Percentiles rank a stretch among this genome's conserved stretches.
Evolutionary conservation across 78 protist genomes (phyloP).

Genomic region (Protostelium mycophagum): DNA sequence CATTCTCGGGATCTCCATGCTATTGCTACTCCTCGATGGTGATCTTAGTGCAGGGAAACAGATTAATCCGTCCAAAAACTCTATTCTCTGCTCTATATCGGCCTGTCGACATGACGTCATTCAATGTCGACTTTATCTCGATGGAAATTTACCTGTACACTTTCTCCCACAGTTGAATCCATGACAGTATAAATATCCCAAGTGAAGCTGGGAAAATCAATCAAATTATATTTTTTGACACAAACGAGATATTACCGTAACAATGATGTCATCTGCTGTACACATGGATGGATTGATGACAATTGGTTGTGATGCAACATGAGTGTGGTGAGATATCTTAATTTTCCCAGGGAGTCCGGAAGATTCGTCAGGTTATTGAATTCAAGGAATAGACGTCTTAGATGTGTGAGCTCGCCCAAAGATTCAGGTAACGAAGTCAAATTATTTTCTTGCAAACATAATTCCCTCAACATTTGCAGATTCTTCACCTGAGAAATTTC

Average conservation of each 20-base stretch:
- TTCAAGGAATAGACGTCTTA: not conserved
- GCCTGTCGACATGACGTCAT: not conserved
- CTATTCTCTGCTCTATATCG: not conserved
- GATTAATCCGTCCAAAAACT: not conserved
- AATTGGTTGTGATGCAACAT: not conserved
- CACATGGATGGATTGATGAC: not conserved
- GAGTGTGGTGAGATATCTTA: not conserved
- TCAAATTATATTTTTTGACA: not conserved
- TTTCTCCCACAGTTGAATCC: not conserved
- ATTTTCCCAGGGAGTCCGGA: not conserved
- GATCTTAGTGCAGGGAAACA: not conserved
- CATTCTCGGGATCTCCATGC: no score
- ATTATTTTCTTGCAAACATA: not conserved
- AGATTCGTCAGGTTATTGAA: not conserved
- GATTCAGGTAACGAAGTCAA: not conserved
- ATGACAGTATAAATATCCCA: not conserved
- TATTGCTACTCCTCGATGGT: not conserved
- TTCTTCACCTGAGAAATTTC: not conserved
- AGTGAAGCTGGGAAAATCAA: not conserved
- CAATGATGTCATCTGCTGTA: not conserved
- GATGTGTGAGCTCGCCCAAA: not conserved
- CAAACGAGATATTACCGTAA: not conserved
- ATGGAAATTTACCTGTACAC: not conserved
- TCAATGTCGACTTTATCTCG: not conserved
- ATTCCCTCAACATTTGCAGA: not conserved